Evolutionary conservation across 2,329 filamentous ascomycete species (phyloP), one percentile per base, ranked within the genome.

Genomic region (Xylaria hypoxylon): DNA sequence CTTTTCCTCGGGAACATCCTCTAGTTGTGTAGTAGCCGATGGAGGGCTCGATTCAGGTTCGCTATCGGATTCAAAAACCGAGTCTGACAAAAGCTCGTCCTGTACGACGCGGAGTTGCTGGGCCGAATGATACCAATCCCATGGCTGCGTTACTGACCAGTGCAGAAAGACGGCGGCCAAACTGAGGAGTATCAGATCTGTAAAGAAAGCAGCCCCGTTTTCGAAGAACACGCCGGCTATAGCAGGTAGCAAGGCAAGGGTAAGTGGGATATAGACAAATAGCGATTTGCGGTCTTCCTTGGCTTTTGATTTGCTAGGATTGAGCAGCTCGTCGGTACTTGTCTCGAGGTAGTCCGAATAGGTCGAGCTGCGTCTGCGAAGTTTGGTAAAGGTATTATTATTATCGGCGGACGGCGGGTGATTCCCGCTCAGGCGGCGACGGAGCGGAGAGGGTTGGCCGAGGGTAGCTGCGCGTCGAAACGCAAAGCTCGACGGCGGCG

Each of bases 141-240:
- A 98, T 72, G 95, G 95, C 71, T 96, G 84, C 62, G 93, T 90
- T 48, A 97, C 91, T 55, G 92, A 94, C 93, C 94, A 97, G 77
- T 97, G 94, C 68, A 98, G 83, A 74, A 97, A 96, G 50, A 97
- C 86, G 4, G 91, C 92, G 2, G 92, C 92, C 68, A 98, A 79
- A 2, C 87, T 89, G 35, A 98, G 81, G 38, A 98, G 83, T 73
- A 96, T 90, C 31, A 97, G 80, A 78, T 98, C 95, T 0, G 94
- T 97, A 61, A 94, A 88, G 68, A 97, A 85, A 0, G 90, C 87
- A 72, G 90, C 91, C 13, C 95, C 95, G 80, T 97, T 92, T 67
- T 92, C 87, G 77, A 97, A 96, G 63, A 97, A 82, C 55, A 96
- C 80, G 0, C 94, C 95, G 0, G 89, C 93, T n/a, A 97, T 77